These are phyloP conservation scores for Alternaria burnsii DNA, from an alignment of 2,329 filamentous ascomycete genomes.

Conservation along the genomic window DNA sequence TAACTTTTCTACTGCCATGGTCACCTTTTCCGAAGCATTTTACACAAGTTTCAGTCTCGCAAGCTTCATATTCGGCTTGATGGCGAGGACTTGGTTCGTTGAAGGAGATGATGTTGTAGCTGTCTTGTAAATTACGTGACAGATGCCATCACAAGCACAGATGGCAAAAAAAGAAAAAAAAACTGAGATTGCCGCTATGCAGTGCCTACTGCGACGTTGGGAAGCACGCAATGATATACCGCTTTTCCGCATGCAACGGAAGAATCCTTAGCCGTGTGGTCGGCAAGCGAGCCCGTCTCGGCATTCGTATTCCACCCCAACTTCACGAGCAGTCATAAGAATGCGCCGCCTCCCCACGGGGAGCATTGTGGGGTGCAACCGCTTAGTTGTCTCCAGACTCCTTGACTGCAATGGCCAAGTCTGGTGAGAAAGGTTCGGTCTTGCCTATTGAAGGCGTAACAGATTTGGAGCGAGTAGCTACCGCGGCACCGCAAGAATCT, in stretches of 20 bases:
- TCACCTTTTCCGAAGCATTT: too few species aligned
- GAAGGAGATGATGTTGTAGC: too few species aligned
- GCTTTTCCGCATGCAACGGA: background rate
- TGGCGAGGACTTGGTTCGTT: too few species aligned
- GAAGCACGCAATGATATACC: background rate
- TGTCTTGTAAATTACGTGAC: too few species aligned
- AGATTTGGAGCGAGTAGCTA: constrained; percentile 11
- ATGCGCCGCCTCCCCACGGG: background rate
- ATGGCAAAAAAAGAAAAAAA: too few species aligned
- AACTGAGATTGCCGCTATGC: too few species aligned
- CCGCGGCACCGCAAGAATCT: background rate
- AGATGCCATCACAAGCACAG: too few species aligned
- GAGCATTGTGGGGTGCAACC: background rate
- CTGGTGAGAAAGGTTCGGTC: background rate
- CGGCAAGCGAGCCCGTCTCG: background rate
- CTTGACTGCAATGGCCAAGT: background rate
- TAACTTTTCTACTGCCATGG: too few species aligned
- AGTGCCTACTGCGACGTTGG: background rate
- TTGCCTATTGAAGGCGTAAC: background rate
- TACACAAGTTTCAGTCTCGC: too few species aligned
- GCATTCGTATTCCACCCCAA: background rate
- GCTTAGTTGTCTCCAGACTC: too few species aligned
- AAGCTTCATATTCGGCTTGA: too few species aligned
- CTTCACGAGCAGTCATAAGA: background rate
- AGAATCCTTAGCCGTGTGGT: background rate